Base-by-base conservation (phyloP, 352 stramenopile species). In the Phytophthora idaei region DNA sequence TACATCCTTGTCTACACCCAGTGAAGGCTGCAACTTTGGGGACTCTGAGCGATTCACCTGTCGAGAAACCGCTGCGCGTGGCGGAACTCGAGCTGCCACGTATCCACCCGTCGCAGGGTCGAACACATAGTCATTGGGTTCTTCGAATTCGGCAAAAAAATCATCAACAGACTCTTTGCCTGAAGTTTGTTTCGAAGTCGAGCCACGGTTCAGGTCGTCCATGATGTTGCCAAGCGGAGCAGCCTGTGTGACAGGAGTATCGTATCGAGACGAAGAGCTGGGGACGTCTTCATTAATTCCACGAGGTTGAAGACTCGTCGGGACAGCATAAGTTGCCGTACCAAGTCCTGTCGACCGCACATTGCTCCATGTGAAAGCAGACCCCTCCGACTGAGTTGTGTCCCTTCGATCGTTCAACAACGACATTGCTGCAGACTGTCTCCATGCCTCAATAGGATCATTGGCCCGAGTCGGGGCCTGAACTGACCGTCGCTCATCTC, bases 121-220 rank as follows among this genome's bases (percentile, higher is more conserved):
- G 48, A 92, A 92, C 3, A 91, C 75, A 57, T 94, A 94, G 29
- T 92, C 80, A n/a, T 86, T 87, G 0, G 78, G 83, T 29, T 77
- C 78, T 69, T 94, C 85, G 57, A 92, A 94, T 25, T 87, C 78
- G 0, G 83, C 80, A 63, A 94, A 92, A 42, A 85, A 81, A 58
- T 92, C 85, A 47, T 94, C 83, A n/a, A 91, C 59, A 9, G 83
- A 80, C 6, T 78, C 64, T 45, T 63, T 63, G 1, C 15, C 48
- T 48, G 51, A 45, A 21, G 52, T 8, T 5, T 56, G 63, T 53
- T 63, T 71, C 14, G 29, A 41, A 31, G 44, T 59, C 31, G 63
- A 64, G 17, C 39, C 39, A 64, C 55, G 66, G 44, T 71, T 79
- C 42, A 91, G 51, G 28, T 89, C 83, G 31, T 91, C 77, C 83